Evolutionary conservation across 306 rosid species (phyloP).

Genomic region (Notholithocarpus densiflorus): DNA sequence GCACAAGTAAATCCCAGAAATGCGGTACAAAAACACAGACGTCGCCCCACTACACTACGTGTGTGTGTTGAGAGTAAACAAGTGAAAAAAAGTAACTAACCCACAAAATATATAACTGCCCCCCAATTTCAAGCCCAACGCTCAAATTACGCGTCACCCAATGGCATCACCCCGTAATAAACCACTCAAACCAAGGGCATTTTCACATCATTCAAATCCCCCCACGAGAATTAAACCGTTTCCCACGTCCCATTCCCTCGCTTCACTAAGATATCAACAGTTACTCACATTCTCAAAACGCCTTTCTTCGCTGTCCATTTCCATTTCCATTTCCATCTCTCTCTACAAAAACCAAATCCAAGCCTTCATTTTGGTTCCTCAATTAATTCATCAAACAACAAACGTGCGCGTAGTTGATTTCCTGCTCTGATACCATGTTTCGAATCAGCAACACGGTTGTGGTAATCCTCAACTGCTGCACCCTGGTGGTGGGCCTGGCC

Average conservation of each 20-base stretch:
- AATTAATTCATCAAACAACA: too few species aligned
- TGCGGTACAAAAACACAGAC: too few species aligned
- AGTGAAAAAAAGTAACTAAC: too few species aligned
- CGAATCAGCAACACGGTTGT: conserved; percentile 64
- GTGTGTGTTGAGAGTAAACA: too few species aligned
- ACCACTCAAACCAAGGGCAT: neutral
- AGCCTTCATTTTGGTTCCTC: too few species aligned
- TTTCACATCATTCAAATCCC: neutral
- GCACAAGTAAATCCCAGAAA: too few species aligned
- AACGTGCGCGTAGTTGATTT: fast-evolving
- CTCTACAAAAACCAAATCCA: neutral
- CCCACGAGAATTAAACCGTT: neutral
- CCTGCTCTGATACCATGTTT: conserved; percentile 22
- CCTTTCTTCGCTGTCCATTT: neutral
- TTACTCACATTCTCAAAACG: neutral
- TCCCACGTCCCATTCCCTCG: neutral
- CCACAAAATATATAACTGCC: too few species aligned
- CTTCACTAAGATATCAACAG: neutral
- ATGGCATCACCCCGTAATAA: neutral
- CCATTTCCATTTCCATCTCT: neutral
- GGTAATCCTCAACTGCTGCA: conserved; percentile 46
- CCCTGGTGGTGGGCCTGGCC: conserved; percentile 48
- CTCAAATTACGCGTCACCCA: neutral
- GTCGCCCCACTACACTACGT: too few species aligned
- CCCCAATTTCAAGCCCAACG: neutral